Evolutionary conservation across 2,329 filamentous ascomycete genomes (phyloP).

Genomic region (Penicillium sp.): DNA sequence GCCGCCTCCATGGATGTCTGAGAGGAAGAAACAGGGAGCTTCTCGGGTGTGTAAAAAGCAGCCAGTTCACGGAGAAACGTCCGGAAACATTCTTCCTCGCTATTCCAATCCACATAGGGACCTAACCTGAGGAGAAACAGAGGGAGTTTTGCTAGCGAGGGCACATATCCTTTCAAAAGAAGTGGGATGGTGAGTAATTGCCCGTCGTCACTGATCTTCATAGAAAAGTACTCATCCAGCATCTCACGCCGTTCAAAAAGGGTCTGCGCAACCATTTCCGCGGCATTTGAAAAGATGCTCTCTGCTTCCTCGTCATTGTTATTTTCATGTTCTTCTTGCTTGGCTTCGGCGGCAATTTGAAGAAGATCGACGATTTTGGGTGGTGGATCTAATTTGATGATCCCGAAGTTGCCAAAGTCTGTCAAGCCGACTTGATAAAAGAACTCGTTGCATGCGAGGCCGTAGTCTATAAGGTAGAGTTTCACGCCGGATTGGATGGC

Average conservation of each 20-base stretch:
- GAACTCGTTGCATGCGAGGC: slow-evolving; percentile 76
- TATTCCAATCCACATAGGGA: slow-evolving; percentile 78
- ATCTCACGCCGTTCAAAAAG: slow-evolving; percentile 74
- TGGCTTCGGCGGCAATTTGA: slow-evolving; percentile 63
- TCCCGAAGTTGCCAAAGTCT: slow-evolving; percentile 91
- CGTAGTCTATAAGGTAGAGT: slow-evolving; percentile 89
- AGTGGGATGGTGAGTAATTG: slow-evolving; percentile 75
- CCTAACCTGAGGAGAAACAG: slow-evolving; percentile 82
- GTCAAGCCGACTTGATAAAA: slow-evolving; percentile 94
- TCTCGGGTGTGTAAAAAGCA: slow-evolving; percentile 83
- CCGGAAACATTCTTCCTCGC: slow-evolving; percentile 80
- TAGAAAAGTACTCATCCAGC: slow-evolving; percentile 85
- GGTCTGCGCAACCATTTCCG: slow-evolving; percentile 59
- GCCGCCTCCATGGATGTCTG: background rate
- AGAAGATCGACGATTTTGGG: slow-evolving; percentile 67
- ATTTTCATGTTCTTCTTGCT: slow-evolving; percentile 47
- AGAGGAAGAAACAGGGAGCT: slow-evolving; percentile 53
- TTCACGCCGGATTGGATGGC: slow-evolving; percentile 90
- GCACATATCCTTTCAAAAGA: slow-evolving; percentile 81
- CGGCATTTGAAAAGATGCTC: slow-evolving; percentile 59
- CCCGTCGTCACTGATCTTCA: slow-evolving; percentile 73
- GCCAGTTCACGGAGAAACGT: slow-evolving; percentile 81
- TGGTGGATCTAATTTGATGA: slow-evolving; percentile 71
- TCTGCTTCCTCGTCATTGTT: slow-evolving; percentile 32
- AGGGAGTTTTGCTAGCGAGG: slow-evolving; percentile 78